Conservation (phyloP, 306 rosid genomes). For the Corylus avellana region DNA sequence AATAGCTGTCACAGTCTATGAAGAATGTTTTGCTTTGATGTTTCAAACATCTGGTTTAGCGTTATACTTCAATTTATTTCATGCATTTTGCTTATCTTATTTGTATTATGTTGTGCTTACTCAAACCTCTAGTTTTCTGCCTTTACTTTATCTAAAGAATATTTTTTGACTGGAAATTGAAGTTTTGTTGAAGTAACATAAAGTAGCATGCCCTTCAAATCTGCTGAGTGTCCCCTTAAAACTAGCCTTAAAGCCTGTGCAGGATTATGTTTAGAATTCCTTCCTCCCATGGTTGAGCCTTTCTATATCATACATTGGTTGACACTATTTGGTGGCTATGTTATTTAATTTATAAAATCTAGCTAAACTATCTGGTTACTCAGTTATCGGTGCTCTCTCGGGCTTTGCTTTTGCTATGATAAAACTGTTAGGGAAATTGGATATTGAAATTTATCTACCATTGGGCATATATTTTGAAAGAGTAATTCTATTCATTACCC, state of each 20-base stretch:
- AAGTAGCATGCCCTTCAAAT: too few species aligned
- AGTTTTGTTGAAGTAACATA: too few species aligned
- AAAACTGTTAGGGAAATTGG: neutral
- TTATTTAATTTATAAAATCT: neutral
- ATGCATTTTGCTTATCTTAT: neutral
- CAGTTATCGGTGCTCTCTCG: neutral
- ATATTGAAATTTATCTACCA: neutral
- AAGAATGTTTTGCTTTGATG: constrained; percentile 2
- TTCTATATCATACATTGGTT: neutral
- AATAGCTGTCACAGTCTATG: constrained; percentile 9
- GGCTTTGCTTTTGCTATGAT: neutral
- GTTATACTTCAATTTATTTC: neutral
- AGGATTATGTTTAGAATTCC: neutral
- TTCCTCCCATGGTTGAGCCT: neutral
- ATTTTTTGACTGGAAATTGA: neutral
- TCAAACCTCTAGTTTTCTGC: neutral
- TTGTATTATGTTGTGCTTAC: neutral
- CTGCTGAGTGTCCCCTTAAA: neutral
- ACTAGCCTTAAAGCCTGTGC: neutral
- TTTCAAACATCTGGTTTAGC: constrained; percentile 13
- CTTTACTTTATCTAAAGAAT: neutral
- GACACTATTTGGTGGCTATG: neutral
- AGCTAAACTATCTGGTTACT: neutral
- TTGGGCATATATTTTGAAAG: neutral
- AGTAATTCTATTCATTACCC: too few species aligned